Evolutionary conservation across 78 protist species (phyloP).

Genomic region (Cavenderia fasciculata): DNA sequence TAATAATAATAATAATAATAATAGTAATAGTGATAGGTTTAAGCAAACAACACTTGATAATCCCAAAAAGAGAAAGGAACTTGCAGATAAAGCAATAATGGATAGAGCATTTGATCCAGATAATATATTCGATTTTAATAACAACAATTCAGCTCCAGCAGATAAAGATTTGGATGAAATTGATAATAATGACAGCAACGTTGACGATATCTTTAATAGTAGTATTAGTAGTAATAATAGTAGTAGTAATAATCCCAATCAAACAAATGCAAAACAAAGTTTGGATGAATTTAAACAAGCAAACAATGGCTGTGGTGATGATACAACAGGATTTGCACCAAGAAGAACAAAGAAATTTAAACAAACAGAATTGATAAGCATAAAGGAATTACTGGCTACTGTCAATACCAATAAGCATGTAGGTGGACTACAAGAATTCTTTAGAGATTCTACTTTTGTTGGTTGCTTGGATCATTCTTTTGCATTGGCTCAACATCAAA

Average conservation of each 20-base stretch:
- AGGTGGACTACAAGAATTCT: slow-evolving; percentile 65
- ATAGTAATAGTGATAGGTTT: not conserved
- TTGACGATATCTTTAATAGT: not conserved
- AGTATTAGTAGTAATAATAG: not conserved
- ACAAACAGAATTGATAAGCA: slow-evolving; percentile 54
- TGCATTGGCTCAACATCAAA: slow-evolving; percentile 69
- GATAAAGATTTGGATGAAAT: slow-evolving; percentile 11
- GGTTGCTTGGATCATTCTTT: slow-evolving; percentile 71
- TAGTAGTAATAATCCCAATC: not conserved
- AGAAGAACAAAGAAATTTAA: slow-evolving; percentile 56
- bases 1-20: not conserved
- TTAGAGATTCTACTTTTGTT: slow-evolving; percentile 55
- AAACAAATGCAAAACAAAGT: not conserved
- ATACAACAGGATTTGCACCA: slow-evolving; percentile 4
- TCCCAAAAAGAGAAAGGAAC: too few species aligned
- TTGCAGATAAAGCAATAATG: too few species aligned
- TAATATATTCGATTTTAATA: not conserved
- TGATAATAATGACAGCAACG: not conserved
- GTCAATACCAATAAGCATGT: not conserved
- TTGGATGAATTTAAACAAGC: not conserved
- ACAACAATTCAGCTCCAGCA: not conserved
- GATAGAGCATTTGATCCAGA: not conserved
- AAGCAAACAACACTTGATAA: too few species aligned
- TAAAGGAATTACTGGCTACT: not conserved
- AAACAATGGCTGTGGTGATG: not conserved